phyloP scores from a whole-genome alignment of 495 filamentous ascomycete species.

The Cercophora newfieldiana region DNA sequence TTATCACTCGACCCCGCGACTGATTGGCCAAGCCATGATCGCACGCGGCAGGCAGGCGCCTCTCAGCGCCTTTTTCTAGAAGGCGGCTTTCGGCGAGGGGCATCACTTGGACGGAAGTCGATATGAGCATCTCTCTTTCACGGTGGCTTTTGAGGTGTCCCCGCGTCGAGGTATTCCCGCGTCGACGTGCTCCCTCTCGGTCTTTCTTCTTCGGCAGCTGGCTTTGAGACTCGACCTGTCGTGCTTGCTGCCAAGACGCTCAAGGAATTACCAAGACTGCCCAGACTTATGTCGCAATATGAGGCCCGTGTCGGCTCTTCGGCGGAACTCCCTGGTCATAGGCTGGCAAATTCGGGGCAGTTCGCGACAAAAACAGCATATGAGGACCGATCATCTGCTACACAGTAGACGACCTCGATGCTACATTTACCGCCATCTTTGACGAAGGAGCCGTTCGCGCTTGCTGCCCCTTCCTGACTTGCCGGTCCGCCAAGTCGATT shows the following conservation, averaged over 20 bases:
- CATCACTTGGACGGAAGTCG: too few species aligned
- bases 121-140: too few species aligned
- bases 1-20: not conserved
- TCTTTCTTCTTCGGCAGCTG: not conserved
- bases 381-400: not conserved
- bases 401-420: not conserved
- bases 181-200: conserved; percentile 1
- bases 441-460: not conserved
- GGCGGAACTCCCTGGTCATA: conserved; percentile 4
- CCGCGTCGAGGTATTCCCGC: not conserved
- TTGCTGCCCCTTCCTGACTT: not conserved
- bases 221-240: conserved; percentile 12
- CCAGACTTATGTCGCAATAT: conserved; percentile 28
- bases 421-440: not conserved
- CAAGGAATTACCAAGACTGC: conserved; percentile 29
- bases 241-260: conserved; percentile 24
- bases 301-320: conserved; percentile 22
- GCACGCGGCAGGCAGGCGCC: conserved; percentile 7
- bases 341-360: conserved; percentile 7
- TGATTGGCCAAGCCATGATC: conserved; percentile 9
- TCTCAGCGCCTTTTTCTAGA: conserved; percentile 13
- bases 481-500: not conserved
- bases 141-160: not conserved
- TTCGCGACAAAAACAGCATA: not conserved
- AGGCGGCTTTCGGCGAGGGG: not conserved